Conservation (phyloP, 805 yeast genomes). For the Starmerella powellii region DNA sequence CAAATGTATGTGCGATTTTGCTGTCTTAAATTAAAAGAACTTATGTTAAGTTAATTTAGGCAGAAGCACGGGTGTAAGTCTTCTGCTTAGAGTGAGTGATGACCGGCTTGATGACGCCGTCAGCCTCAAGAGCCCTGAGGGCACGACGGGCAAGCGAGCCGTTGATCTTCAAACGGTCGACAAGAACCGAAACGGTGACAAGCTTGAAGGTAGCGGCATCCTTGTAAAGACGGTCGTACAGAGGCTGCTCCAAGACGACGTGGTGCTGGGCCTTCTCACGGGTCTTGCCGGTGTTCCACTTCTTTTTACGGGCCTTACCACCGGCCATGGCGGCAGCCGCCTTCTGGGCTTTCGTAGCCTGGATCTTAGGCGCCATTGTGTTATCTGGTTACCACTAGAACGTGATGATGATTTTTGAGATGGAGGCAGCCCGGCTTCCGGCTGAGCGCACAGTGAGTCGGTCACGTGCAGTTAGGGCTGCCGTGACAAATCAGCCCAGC, state of each 20-base stretch:
- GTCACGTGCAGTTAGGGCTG: slow-evolving; percentile 19
- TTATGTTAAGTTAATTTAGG: slow-evolving; percentile 19
- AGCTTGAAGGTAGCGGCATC: slow-evolving; percentile 98
- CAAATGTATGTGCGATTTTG: not conserved
- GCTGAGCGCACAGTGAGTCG: slow-evolving; percentile 8
- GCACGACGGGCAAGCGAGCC: slow-evolving; percentile 99
- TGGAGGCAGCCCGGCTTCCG: slow-evolving; percentile 1
- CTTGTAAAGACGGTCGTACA: slow-evolving; percentile 98
- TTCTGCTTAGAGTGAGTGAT: slow-evolving; percentile 92
- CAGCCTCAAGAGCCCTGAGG: slow-evolving; percentile 84
- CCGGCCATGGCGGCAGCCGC: slow-evolving; percentile 99
- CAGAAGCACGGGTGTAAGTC: slow-evolving; percentile 52
- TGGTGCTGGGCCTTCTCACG: slow-evolving; percentile 99
- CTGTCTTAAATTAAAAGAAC: slow-evolving; percentile 9
- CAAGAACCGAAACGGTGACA: slow-evolving; percentile 94
- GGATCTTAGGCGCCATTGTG: slow-evolving; percentile 98
- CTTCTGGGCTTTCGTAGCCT: slow-evolving; percentile 98
- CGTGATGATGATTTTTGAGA: slow-evolving; percentile 13
- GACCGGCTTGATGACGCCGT: slow-evolving; percentile 90
- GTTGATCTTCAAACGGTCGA: slow-evolving; percentile 98
- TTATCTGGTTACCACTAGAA: slow-evolving; percentile 5
- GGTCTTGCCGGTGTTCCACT: slow-evolving; percentile 99
- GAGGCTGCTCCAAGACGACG: slow-evolving; percentile 93
- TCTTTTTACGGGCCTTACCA: slow-evolving; percentile 99
- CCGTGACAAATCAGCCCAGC: not conserved